Evolutionary conservation across 1,284 basidiomycete species (phyloP), one percentile per base, ranked within the genome.

Genomic region (Peniophora sp.): DNA sequence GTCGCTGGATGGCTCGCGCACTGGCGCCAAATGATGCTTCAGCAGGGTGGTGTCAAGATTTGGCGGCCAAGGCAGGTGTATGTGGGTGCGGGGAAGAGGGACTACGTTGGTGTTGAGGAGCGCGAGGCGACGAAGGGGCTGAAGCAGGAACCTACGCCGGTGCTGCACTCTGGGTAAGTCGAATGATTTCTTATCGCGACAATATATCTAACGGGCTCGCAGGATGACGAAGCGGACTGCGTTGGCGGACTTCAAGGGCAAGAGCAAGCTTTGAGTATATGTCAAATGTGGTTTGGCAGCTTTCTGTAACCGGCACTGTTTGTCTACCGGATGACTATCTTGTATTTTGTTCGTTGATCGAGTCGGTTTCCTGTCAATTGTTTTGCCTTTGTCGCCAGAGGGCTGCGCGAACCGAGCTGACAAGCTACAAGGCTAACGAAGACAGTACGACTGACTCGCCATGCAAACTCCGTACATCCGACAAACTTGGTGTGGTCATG

Each of bases 21-120:
- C 65, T 92, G 89, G 88, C 73, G 88, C 53, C 85, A 88, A 80
- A 89, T 92, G 87, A 92, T 92, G 89, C 70, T 93, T 50, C 84
- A 89, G 61, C 76, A 84, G 34, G 88, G 83, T 17, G 89, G 89
- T 48, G 89, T 93, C 53, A 93, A 92, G 69, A 94, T 94, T 58
- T 94, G 91, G 91, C 74, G 90, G 41, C 91, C 90, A 39, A 75
- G 85, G 60, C 89, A 93, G 75, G 80, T 89, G 48, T 94, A 89
- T 59, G 78, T 89, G 20, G 91, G 91, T 2, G 67, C 78, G 6
- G 69, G 74, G 10, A 83, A 81, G 63, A 80, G 91, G 36, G 80
- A 86, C 50, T 93, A 87, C 65, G 76, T 88, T 38, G 73, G 79
- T 22, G 66, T 89, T 22, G 78, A 79, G 3, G 68, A 81, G 51